Evolutionary conservation across 2,329 filamentous ascomycete species (phyloP), one percentile per base, ranked within the genome.

Genomic region (Amauroascus niger): DNA sequence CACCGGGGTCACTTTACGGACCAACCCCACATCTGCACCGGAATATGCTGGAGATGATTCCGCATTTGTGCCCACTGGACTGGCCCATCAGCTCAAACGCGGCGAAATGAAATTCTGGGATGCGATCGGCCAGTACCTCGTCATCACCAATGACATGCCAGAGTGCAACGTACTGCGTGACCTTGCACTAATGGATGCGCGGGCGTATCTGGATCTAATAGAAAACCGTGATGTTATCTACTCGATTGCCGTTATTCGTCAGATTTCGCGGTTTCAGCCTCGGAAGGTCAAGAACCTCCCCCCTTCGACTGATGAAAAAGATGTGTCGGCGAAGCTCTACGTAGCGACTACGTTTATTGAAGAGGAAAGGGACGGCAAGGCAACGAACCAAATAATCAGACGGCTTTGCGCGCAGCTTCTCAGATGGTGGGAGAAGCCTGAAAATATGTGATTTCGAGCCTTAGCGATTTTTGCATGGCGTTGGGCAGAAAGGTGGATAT

Each of bases 211-310:
- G 11, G 86, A 88, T 60, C 85, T 85, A 46, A 80, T 84, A 22
- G 90, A 96, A 71, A 93, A 91, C 63, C 82, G 90, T 51, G 89
- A 96, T 66, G 84, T 95, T 16, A 80, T 96, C 54, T 95, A 95
- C 70, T 93, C 87, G 0, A 84, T 95, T 59, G 87, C 87, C 7
- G 81, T 95, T 53, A 82, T 86, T 14, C 82, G 88, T 24, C 82
- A 90, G 58, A 76, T 89, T 48, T 83, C 86, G 44, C 81, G 82
- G 30, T 79, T 56, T 18, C 57, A 60, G 30, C 58, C 58, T 4
- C 32, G 47, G n/a, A 58, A 57, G 82, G 44, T 81, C 78, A 63
- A 78, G 79, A 13, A 73, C 81, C 9, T 79, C 77, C 59, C 79
- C 30, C 78, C 78, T 58, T 78, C 72, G 56, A 74, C 77, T 22